Evolutionary conservation across 169 alveolate genomes (phyloP).

Genomic region (Theileria sp.): DNA sequence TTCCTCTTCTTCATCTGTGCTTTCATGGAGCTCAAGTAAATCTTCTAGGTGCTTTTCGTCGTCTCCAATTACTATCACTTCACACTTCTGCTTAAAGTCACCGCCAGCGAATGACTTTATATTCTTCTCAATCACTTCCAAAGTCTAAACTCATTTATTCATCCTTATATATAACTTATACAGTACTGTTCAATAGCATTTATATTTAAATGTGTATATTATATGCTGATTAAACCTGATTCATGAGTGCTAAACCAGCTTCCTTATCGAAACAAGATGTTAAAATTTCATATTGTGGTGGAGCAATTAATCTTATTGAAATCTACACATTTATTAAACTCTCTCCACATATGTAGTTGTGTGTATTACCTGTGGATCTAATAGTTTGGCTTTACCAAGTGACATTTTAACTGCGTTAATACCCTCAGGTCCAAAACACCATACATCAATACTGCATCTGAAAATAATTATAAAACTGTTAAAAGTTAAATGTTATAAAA

Average conservation of each 20-base stretch:
- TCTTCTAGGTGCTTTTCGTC: slow-evolving; percentile 84
- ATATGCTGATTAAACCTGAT: slow-evolving; percentile 7
- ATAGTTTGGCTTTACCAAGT: slow-evolving; percentile 76
- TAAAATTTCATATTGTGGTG: slow-evolving; percentile 89
- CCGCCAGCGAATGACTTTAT: slow-evolving; percentile 86
- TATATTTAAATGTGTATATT: background rate
- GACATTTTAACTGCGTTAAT: slow-evolving; percentile 95
- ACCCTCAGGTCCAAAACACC: slow-evolving; percentile 95
- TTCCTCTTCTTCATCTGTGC: slow-evolving; percentile 75
- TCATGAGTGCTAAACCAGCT: slow-evolving; percentile 70
- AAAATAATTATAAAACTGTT: slow-evolving; percentile 4
- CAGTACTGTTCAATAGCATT: background rate
- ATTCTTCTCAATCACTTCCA: slow-evolving; percentile 79
- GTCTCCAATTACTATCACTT: slow-evolving; percentile 85
- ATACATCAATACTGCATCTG: slow-evolving; percentile 91
- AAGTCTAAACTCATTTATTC: slow-evolving; percentile 56
- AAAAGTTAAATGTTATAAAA: no score
- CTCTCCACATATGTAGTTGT: slow-evolving; percentile 10
- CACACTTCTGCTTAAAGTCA: slow-evolving; percentile 85
- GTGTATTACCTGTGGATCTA: slow-evolving; percentile 20
- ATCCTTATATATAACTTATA: slow-evolving; percentile 66
- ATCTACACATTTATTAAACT: slow-evolving; percentile 47
- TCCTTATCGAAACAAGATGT: slow-evolving; percentile 88
- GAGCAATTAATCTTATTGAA: slow-evolving; percentile 86
- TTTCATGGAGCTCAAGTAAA: slow-evolving; percentile 75